A percentile compares a stretch with the other conserved stretches of the same genome.
Evolutionary conservation across 805 yeast genomes (phyloP).

Genomic region (Kurtzmaniella fragi): DNA sequence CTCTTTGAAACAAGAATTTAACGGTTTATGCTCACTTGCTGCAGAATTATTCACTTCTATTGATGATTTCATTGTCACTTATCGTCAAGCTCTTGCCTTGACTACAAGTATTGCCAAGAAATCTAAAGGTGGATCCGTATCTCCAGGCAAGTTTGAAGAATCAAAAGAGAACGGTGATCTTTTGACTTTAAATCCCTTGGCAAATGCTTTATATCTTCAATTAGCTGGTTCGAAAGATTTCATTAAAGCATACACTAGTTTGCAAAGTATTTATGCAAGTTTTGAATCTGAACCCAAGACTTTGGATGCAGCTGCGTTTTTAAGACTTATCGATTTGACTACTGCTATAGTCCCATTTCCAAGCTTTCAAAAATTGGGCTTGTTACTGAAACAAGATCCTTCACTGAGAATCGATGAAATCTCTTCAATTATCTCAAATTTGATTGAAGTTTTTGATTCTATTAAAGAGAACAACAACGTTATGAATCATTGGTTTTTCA

Average conservation of each 20-base stretch:
- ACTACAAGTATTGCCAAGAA: conserved; percentile 7
- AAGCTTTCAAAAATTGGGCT: conserved; percentile 32
- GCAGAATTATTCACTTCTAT: conserved; percentile 29
- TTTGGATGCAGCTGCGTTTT: conserved; percentile 10
- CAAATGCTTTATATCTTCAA: conserved; percentile 53
- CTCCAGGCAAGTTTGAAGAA: conserved; percentile 13
- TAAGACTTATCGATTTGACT: conserved; percentile 39
- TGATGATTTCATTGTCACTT: conserved; percentile 32
- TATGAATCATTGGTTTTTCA: conserved; percentile 42
- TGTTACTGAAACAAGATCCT: conserved; percentile 29
- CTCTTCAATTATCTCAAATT: conserved; percentile 23
- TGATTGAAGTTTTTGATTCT: conserved; percentile 33
- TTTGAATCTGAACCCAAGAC: conserved; percentile 7
- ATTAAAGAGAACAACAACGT: conserved; percentile 26
- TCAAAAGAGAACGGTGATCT: conserved; percentile 20
- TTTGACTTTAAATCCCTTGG: conserved; percentile 53
- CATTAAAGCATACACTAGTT: conserved; percentile 37
- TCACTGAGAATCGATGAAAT: conserved; percentile 29
- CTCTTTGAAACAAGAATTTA: conserved; percentile 13
- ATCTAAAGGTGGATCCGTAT: conserved; percentile 7
- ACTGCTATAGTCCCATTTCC: conserved; percentile 51
- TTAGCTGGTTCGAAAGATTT: conserved; percentile 45
- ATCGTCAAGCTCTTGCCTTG: conserved; percentile 25
- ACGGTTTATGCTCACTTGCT: conserved; percentile 14
- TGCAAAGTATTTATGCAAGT: conserved; percentile 30